phyloP scores from a whole-genome alignment of 495 filamentous ascomycete genomes.

The Articulospora tetracladia region DNA sequence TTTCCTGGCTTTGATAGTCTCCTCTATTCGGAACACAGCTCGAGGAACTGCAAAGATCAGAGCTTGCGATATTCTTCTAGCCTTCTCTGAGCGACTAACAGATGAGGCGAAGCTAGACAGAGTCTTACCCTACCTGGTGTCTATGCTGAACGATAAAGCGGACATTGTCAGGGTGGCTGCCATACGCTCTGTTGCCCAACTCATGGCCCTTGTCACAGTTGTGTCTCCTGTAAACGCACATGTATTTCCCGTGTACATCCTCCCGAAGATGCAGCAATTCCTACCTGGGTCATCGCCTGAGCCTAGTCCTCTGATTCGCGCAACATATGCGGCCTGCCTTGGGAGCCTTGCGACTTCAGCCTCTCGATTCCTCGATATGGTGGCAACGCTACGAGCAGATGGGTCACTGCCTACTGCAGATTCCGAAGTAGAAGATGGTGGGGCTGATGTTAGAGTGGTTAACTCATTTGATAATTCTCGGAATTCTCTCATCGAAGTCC shows the following conservation, averaged over 20 bases:
- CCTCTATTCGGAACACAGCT: constrained; percentile 84
- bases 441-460: constrained; percentile 59
- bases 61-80: constrained; percentile 89
- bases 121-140: constrained; percentile 84
- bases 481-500: constrained; percentile 69
- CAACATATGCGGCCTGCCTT: constrained; percentile 89
- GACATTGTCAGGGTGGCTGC: constrained; percentile 83
- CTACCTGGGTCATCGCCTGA: constrained; percentile 48
- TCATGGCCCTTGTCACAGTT: constrained; percentile 80
- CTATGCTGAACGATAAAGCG: constrained; percentile 71
- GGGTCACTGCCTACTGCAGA: constrained; percentile 75
- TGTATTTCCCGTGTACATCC: constrained; percentile 91
- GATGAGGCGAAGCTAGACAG: constrained; percentile 97
- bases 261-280: constrained; percentile 75
- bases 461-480: constrained; percentile 80
- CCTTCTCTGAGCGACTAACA: constrained; percentile 85
- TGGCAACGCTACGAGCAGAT: constrained; percentile 81
- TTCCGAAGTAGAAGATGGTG: constrained; percentile 74
- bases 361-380: constrained; percentile 80
- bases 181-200: constrained; percentile 78
- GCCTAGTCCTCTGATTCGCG: constrained; percentile 70
- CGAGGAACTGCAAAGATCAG: constrained; percentile 81
- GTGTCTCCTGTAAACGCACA: constrained; percentile 94
- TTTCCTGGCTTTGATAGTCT: constrained; percentile 82
- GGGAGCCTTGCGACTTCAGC: constrained; percentile 90